Evolutionary conservation across 2,329 filamentous ascomycete species (phyloP).

Genomic region (Penicillium digitatum): DNA sequence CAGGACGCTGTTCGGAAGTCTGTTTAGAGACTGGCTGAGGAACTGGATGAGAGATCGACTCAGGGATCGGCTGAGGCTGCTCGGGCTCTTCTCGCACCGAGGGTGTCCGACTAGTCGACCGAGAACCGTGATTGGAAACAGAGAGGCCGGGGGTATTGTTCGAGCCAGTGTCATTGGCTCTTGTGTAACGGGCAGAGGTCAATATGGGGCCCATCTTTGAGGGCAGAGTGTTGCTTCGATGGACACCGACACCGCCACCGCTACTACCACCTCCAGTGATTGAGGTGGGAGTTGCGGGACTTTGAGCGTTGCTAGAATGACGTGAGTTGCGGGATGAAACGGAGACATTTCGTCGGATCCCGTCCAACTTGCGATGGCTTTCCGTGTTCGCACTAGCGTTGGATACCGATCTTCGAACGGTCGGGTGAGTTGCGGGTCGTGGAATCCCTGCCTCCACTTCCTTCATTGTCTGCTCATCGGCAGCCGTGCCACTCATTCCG

Average conservation of each 20-base stretch:
- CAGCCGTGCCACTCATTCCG: constrained; percentile 97
- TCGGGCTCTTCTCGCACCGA: constrained; percentile 20
- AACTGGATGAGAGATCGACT: not conserved
- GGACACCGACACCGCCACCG: constrained; percentile 61
- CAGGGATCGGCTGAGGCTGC: not conserved
- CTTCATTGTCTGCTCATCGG: constrained; percentile 72
- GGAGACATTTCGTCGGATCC: constrained; percentile 83
- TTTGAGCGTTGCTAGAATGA: constrained; percentile 66
- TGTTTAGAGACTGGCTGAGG: not conserved
- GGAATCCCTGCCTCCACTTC: constrained; percentile 64
- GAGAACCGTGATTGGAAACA: constrained; percentile 30
- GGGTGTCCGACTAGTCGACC: constrained; percentile 30
- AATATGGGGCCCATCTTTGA: constrained; percentile 80
- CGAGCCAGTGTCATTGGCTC: constrained; percentile 50
- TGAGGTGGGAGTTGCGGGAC: constrained; percentile 59
- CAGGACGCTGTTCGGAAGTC: not conserved
- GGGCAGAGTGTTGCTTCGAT: constrained; percentile 85
- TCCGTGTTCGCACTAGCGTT: constrained; percentile 86
- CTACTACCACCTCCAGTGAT: constrained; percentile 47
- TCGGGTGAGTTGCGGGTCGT: constrained; percentile 49
- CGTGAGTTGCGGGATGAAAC: constrained; percentile 85
- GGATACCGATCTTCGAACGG: constrained; percentile 70
- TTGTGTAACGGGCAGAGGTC: constrained; percentile 63
- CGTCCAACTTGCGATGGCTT: constrained; percentile 71
- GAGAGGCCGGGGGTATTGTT: constrained; percentile 41